These are phyloP conservation scores for Ophiocordyceps camponoti-saundersi DNA, from an alignment of 2,329 filamentous ascomycete species.

Conservation along the genomic window DNA sequence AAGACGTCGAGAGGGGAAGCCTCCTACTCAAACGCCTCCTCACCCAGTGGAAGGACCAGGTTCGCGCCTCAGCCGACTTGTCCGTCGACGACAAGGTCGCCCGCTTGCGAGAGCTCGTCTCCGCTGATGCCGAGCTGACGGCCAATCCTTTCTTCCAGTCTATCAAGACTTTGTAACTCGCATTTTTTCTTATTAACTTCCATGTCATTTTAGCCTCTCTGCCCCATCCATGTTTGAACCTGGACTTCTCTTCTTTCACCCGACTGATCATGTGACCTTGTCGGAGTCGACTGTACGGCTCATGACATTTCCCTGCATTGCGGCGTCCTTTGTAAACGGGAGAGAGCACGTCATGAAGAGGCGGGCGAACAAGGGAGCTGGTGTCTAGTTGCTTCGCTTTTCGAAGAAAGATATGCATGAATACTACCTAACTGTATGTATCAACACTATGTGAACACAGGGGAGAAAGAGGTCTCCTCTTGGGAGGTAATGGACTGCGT, in stretches of 20 bases:
- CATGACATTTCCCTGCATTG: too few relatives aligned
- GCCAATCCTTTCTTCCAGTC: slow-evolving; percentile 56
- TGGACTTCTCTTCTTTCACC: too few relatives aligned
- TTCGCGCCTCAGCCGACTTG: slow-evolving; percentile 36
- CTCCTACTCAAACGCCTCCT: slow-evolving; percentile 70
- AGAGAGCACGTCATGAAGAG: neutral
- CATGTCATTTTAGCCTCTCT: neutral
- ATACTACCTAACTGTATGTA: neutral
- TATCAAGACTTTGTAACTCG: slow-evolving; percentile 30
- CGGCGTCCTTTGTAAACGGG: neutral
- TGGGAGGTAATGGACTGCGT: too few relatives aligned
- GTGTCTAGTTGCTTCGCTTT: neutral
- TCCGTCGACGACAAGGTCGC: slow-evolving; percentile 61
- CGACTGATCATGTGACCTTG: too few relatives aligned
- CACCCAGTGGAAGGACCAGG: slow-evolving; percentile 70
- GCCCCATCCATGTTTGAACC: too few relatives aligned
- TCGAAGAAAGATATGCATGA: neutral
- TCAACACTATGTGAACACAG: neutral
- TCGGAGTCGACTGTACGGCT: too few relatives aligned
- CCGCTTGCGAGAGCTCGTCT: slow-evolving; percentile 65
- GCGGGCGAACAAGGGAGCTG: neutral
- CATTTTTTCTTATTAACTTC: neutral
- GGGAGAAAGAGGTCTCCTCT: neutral
- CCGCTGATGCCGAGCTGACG: slow-evolving; percentile 46
- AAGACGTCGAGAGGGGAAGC: slow-evolving; percentile 71